These are phyloP conservation scores for Ricinus communis DNA, from an alignment of 345 rosid genomes.

Conservation along the genomic window DNA sequence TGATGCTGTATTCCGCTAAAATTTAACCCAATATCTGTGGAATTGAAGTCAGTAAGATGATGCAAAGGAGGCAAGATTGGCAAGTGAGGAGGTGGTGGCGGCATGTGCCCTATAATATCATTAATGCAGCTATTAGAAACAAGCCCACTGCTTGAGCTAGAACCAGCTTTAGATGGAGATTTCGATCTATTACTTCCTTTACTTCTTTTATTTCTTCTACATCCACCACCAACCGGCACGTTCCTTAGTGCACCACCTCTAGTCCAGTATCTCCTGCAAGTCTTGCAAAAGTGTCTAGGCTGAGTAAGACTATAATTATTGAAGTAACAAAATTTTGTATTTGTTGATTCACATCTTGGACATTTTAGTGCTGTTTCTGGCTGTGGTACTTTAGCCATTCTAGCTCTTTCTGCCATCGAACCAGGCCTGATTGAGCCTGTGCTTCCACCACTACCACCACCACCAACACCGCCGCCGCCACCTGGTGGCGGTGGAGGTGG, in stretches of 20 bases:
- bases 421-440: slow-evolving; percentile 37
- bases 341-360: slow-evolving; percentile 67
- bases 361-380: slow-evolving; percentile 60
- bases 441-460: slow-evolving; percentile 30
- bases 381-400: slow-evolving; percentile 51
- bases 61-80: slow-evolving; percentile 46
- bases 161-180: slow-evolving; percentile 35
- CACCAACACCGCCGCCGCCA: slow-evolving; percentile 7
- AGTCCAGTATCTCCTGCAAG: slow-evolving; percentile 77
- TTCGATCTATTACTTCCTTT: slow-evolving; percentile 57
- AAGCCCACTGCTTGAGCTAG: slow-evolving; percentile 32
- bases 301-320: slow-evolving; percentile 74
- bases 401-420: slow-evolving; percentile 59
- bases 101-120: slow-evolving; percentile 32
- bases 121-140: slow-evolving; percentile 31
- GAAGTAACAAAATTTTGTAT: slow-evolving; percentile 77
- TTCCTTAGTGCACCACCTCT: slow-evolving; percentile 72
- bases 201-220: slow-evolving; percentile 56
- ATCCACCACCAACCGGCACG: slow-evolving; percentile 77
- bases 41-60: slow-evolving; percentile 33
- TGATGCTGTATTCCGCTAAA: slow-evolving; percentile 37
- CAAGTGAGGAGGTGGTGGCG: slow-evolving; percentile 28
- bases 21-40: slow-evolving; percentile 32
- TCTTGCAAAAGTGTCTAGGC: slow-evolving; percentile 79
- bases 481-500: slow-evolving; percentile 32